Base-by-base conservation (phyloP, 2,329 filamentous ascomycete species). In the Ophiostoma sp. region DNA sequence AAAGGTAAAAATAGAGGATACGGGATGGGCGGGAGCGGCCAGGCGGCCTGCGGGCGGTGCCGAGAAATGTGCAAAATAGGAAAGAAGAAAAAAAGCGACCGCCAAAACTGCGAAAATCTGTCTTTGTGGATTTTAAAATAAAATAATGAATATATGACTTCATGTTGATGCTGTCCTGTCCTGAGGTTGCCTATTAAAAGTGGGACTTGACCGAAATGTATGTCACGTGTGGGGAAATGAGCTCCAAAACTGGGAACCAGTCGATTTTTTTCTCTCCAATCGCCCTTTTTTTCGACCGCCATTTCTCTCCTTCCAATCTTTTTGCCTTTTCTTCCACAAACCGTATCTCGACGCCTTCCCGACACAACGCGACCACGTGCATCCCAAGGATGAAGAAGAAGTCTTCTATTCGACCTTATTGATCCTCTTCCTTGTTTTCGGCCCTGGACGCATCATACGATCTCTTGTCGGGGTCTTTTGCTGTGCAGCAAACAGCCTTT, bases 221-320 rank as follows among this genome's bases (percentile, higher is more conserved):
- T 66, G 61, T 66, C 61, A 66, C 61, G 61, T 66, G 61, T 22
- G 33, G 4, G 22, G 36, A 33, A 12, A 22, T 66, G 36, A 45
- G 61, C 61, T 45, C 45, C 61, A 19, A 64, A 64, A 64, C 61
- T 64, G 61, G 36, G 36, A 64, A 64, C n/a, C 15, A 22, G 61
- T 11, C 61, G 4, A 66, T 17, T 45, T 66, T 66, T 64, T 45
- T 7, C n/a, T 36, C 57, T n/a, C 19, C 3, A 15, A 2, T 1
- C n/a, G 7, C 1, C n/a, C 19, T 28, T 28, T 45, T 19, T 66
- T 4, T 19, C 33, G 36, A 66, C 61, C 61, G 12, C 39, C 61
- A 15, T 66, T 28, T n/a, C 22, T n/a, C 22, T 45, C 61, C 11
- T 66, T 8, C 61, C 22, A 66, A 28, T 12, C 17, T 66, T 45